Evolutionary conservation across 306 rosid species (phyloP).

Genomic region (Fagus sylvatica): DNA sequence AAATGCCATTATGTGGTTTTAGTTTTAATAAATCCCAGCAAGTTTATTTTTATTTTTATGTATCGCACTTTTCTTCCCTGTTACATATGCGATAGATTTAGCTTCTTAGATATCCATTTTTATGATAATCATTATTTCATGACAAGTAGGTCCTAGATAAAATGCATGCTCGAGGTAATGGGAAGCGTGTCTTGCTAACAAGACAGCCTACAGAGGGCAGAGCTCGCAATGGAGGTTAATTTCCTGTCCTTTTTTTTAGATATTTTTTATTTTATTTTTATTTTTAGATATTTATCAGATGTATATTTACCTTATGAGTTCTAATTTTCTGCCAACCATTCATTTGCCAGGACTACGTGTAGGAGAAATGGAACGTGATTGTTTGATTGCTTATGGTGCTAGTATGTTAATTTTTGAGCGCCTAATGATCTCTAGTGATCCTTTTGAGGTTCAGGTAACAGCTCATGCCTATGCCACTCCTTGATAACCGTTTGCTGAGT

Average conservation of each 20-base stretch:
- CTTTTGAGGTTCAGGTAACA: slow-evolving; percentile 86
- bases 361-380: slow-evolving; percentile 99
- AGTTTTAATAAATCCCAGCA: background rate
- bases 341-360: slow-evolving; percentile 73
- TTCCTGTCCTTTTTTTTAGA: slow-evolving; percentile 13
- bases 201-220: slow-evolving; percentile 97
- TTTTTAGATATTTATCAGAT: slow-evolving; percentile 6
- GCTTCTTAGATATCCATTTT: background rate
- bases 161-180: slow-evolving; percentile 95
- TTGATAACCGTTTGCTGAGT: background rate
- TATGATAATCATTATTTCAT: slow-evolving; percentile 13
- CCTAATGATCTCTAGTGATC: slow-evolving; percentile 90
- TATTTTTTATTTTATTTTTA: no score
- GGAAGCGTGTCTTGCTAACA: slow-evolving; percentile 71
- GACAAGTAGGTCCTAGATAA: slow-evolving; percentile 77
- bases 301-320: background rate
- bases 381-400: slow-evolving; percentile 95
- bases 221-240: slow-evolving; percentile 87
- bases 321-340: slow-evolving; percentile 8
- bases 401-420: slow-evolving; percentile 91
- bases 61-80: background rate
- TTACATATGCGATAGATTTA: slow-evolving; percentile 1
- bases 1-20: background rate
- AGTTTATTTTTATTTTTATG: background rate
- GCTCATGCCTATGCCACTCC: background rate